A percentile compares a stretch with the other conserved stretches of the same genome.
Conservation (phyloP, 1,284 basidiomycete species). For the Mycosarcoma mackinlayi region DNA sequence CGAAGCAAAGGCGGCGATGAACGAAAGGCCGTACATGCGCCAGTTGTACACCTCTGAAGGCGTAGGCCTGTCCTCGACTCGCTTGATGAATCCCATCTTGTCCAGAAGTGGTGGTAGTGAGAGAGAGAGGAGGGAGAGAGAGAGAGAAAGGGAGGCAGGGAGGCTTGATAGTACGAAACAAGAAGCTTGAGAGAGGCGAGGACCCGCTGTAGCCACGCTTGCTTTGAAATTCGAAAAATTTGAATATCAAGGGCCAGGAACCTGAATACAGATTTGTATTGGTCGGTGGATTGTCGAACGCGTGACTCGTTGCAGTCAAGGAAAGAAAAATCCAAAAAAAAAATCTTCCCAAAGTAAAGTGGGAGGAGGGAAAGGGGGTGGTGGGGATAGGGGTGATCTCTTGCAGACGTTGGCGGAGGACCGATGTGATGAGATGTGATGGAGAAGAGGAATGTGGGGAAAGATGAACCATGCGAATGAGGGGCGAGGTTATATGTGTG, state of each 20-base stretch:
- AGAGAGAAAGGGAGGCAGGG: too few species aligned
- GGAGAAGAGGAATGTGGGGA: slow-evolving; percentile 8
- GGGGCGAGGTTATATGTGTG: slow-evolving; percentile 18
- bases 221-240: too few species aligned
- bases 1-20: slow-evolving; percentile 70
- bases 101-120: neutral
- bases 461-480: neutral
- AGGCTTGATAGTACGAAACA: too few species aligned
- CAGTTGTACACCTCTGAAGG: slow-evolving; percentile 72
- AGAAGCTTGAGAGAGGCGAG: too few species aligned
- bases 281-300: too few species aligned
- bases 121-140: neutral
- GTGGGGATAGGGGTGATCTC: neutral
- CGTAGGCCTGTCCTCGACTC: slow-evolving; percentile 70
- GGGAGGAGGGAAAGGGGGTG: neutral
- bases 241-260: too few species aligned
- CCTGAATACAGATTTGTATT: too few species aligned
- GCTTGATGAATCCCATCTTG: slow-evolving; percentile 35
- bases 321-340: too few species aligned
- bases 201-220: too few species aligned
- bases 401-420: neutral
- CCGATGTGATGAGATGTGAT: slow-evolving; percentile 1
- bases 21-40: slow-evolving; percentile 70
- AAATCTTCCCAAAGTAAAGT: too few species aligned
- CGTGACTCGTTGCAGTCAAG: too few species aligned